Evolutionary conservation across 179 eudicot genomes (phyloP).

Genomic region (Silene noctiflora): DNA sequence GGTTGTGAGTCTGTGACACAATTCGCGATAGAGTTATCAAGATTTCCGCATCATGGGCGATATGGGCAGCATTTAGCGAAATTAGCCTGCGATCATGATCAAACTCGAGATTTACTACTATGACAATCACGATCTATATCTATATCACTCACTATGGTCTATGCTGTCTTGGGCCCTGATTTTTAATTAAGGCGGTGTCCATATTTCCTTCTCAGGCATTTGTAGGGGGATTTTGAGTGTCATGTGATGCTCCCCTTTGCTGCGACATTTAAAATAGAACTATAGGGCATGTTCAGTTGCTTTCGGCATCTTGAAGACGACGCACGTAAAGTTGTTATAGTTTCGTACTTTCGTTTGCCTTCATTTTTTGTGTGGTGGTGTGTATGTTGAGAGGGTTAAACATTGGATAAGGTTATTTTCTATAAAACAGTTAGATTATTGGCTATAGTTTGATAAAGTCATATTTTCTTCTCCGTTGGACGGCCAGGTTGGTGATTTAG

Average conservation of each 20-base stretch:
- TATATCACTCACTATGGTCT: no score
- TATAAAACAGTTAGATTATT: not conserved
- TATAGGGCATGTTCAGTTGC: not conserved
- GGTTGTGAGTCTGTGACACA: not conserved
- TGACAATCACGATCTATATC: no score
- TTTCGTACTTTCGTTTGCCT: not conserved
- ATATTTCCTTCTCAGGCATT: not conserved
- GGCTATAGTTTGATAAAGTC: not conserved
- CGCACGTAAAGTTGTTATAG: not conserved
- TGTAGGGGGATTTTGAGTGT: not conserved
- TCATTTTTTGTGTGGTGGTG: not conserved
- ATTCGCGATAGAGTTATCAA: not conserved
- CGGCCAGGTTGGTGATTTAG: conserved; percentile 84
- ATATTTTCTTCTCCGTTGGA: not conserved
- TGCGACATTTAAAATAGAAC: not conserved
- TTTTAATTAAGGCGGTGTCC: no score
- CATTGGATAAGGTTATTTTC: not conserved
- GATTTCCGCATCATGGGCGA: not conserved
- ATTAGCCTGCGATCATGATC: no score
- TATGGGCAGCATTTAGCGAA: not conserved
- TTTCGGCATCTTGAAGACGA: not conserved
- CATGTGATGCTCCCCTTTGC: not conserved
- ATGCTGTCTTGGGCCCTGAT: no score
- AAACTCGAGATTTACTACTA: no score
- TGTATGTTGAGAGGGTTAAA: not conserved